phyloP scores from a whole-genome alignment of 228 moss, liverwort and hornwort genomes.

The Sphagnum fallax region DNA sequence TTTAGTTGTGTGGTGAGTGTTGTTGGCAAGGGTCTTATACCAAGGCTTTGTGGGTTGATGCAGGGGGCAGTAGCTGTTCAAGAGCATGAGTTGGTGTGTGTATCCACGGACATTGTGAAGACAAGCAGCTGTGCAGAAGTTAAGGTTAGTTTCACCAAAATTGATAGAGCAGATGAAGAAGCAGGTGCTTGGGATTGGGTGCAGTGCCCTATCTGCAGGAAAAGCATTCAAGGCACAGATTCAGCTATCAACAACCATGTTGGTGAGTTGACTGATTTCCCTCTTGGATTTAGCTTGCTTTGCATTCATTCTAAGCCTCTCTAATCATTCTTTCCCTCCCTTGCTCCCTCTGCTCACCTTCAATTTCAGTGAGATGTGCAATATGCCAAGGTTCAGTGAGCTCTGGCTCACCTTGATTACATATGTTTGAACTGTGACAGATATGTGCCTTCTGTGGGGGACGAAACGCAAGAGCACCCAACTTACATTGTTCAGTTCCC shows the following conservation, averaged over 20 bases:
- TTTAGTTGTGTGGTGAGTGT: no score
- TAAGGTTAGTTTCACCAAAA: slow-evolving; percentile 5
- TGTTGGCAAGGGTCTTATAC: no score
- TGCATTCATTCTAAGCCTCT: neutral
- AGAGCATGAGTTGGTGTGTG: no score
- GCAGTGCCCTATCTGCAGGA: slow-evolving; percentile 67
- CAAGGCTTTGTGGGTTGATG: no score
- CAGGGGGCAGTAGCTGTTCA: no score
- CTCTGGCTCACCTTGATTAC: neutral
- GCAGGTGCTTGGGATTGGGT: slow-evolving; percentile 47
- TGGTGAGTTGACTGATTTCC: slow-evolving; percentile 33
- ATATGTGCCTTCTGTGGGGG: slow-evolving; percentile 47
- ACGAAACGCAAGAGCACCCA: slow-evolving; percentile 68
- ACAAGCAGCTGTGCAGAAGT: slow-evolving; percentile 7
- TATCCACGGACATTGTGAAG: neutral
- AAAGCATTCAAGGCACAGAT: slow-evolving; percentile 56
- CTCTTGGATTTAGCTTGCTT: neutral
- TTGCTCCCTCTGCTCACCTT: neutral
- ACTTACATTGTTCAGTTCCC: slow-evolving; percentile 74
- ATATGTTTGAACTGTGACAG: slow-evolving; percentile 22
- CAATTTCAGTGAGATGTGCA: neutral
- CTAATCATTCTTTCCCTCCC: neutral
- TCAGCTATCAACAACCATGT: slow-evolving; percentile 55
- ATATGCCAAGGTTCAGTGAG: neutral
- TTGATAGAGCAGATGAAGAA: slow-evolving; percentile 12